Conservation (phyloP, 1,284 basidiomycete species). For the Trametes polyzona region DNA sequence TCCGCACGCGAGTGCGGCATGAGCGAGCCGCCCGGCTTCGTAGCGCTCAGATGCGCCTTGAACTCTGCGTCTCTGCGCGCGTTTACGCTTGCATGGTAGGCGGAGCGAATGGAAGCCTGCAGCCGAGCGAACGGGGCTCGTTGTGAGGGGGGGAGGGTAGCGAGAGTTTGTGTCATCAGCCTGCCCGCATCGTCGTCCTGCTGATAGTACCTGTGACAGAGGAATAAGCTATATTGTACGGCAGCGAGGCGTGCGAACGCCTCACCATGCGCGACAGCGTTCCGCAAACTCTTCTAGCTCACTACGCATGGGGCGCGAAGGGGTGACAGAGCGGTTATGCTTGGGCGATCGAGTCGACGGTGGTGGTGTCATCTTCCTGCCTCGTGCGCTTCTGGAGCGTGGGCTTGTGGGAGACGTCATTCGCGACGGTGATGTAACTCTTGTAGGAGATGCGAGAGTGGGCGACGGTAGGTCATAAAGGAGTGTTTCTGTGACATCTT, state of each 20-base stretch:
- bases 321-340: constrained; percentile 65
- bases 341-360: constrained; percentile 42
- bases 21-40: constrained; percentile 72
- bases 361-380: constrained; percentile 57
- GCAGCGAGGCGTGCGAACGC: background rate
- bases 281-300: constrained; percentile 77
- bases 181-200: constrained; percentile 76
- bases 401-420: constrained; percentile 45
- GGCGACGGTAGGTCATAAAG: constrained; percentile 78
- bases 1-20: constrained; percentile 69
- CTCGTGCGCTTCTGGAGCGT: constrained; percentile 54
- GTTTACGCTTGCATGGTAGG: constrained; percentile 74
- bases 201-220: constrained; percentile 66
- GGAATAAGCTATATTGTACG: constrained; percentile 8
- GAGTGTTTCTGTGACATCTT: constrained; percentile 50
- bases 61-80: constrained; percentile 74
- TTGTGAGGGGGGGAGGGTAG: constrained; percentile 75
- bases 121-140: constrained; percentile 76
- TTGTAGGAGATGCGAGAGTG: constrained; percentile 54
- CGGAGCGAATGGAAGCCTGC: constrained; percentile 76
- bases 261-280: constrained; percentile 73
- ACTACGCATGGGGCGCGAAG: constrained; percentile 49
- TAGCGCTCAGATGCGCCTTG: constrained; percentile 73
- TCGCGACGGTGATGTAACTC: constrained; percentile 51
- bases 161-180: constrained; percentile 75